A percentile compares a stretch with the other conserved stretches of the same genome.
phyloP scores from a whole-genome alignment of 345 rosid species.

The Punica granatum region DNA sequence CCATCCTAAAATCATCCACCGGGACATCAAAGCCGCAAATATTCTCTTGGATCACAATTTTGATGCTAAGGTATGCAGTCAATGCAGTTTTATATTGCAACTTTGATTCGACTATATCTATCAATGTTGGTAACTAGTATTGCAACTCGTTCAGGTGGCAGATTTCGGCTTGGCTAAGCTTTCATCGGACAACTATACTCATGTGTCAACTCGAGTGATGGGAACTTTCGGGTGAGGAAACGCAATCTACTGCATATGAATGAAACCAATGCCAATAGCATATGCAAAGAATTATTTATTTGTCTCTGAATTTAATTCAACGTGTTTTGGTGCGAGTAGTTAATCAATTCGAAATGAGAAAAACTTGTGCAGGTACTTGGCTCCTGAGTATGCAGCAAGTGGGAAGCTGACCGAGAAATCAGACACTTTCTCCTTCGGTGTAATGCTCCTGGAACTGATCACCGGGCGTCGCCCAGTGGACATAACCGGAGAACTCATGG shows the following conservation, averaged over 20 bases:
- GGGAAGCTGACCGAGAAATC: slow-evolving; percentile 88
- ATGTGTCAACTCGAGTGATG: slow-evolving; percentile 92
- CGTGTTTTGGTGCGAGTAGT: too few species aligned
- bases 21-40: slow-evolving; percentile 87
- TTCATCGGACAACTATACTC: slow-evolving; percentile 55
- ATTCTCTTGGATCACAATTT: slow-evolving; percentile 67
- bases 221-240: slow-evolving; percentile 79
- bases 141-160: slow-evolving; percentile 45
- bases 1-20: slow-evolving; percentile 87
- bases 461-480: slow-evolving; percentile 75
- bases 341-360: neutral
- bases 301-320: too few species aligned
- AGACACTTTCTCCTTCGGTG: slow-evolving; percentile 84
- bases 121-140: neutral
- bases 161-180: slow-evolving; percentile 96
- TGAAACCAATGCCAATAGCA: too few species aligned
- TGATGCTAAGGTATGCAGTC: slow-evolving; percentile 57
- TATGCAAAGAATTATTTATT: too few species aligned
- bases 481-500: slow-evolving; percentile 38
- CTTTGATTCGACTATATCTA: too few species aligned
- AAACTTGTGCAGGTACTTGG: slow-evolving; percentile 49
- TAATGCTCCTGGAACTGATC: slow-evolving; percentile 81
- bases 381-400: slow-evolving; percentile 93
- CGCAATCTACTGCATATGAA: neutral
- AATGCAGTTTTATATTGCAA: neutral